Conservation (phyloP, 179 eudicot species). For the Carnegiea gigantea region DNA sequence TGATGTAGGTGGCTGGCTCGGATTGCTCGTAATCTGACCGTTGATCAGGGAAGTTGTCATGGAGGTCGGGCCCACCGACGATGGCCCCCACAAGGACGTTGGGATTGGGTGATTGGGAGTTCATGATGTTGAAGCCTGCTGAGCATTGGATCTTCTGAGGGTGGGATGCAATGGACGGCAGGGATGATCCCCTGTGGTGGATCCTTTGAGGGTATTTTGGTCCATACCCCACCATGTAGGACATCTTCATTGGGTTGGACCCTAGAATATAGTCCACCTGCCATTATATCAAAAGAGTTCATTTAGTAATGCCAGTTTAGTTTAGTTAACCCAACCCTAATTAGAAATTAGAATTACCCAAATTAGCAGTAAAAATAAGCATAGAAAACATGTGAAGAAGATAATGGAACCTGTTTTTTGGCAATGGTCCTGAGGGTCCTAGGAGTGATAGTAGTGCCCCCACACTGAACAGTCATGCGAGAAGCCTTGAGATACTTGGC, state of each 20-base stretch:
- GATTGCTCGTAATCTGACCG: constrained; percentile 88
- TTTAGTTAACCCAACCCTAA: background rate
- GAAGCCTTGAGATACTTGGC: constrained; percentile 77
- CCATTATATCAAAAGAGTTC: background rate
- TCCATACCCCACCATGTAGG: constrained; percentile 97
- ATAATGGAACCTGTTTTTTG: constrained; percentile 56
- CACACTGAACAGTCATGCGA: constrained; percentile 56
- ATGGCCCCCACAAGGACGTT: constrained; percentile 76
- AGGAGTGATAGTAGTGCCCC: constrained; percentile 57
- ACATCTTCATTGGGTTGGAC: constrained; percentile 84
- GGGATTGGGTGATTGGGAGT: constrained; percentile 74
- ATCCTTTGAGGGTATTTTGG: constrained; percentile 74
- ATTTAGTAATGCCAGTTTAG: background rate
- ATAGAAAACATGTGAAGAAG: background rate
- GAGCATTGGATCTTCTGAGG: constrained; percentile 88
- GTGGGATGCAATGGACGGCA: constrained; percentile 67
- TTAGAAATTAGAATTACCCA: background rate
- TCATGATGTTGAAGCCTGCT: constrained; percentile 64
- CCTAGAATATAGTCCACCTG: constrained; percentile 93
- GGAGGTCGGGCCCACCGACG: constrained; percentile 86
- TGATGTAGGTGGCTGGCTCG: constrained; percentile 87
- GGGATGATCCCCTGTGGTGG: constrained; percentile 93
- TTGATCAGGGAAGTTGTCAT: constrained; percentile 73
- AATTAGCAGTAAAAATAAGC: background rate
- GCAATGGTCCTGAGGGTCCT: constrained; percentile 62